Conservation (phyloP, 2,329 filamentous ascomycete species). For the Sarocladium oryzae region DNA sequence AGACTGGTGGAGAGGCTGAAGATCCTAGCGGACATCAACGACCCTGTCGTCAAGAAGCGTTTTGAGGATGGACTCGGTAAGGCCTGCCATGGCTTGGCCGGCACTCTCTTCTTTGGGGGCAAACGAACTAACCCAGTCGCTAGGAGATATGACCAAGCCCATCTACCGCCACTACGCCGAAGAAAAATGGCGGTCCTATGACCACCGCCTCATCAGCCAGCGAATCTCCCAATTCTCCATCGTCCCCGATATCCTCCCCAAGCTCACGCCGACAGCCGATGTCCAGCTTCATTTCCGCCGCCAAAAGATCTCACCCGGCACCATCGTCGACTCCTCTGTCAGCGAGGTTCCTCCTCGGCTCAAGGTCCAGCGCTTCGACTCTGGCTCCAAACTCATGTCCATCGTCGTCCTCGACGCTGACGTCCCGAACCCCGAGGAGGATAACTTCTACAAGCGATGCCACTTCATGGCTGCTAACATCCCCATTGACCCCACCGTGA, state of each 20-base stretch:
- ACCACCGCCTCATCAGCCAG: constrained; percentile 72
- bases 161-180: constrained; percentile 90
- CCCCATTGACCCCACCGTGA: constrained; percentile 44
- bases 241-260: constrained; percentile 79
- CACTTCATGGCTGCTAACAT: constrained; percentile 76
- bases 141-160: constrained; percentile 92
- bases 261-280: constrained; percentile 70
- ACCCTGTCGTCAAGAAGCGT: constrained; percentile 84
- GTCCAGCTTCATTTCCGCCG: constrained; percentile 76
- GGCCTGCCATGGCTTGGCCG: constrained; percentile 22
- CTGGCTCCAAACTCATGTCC: constrained; percentile 73
- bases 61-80: constrained; percentile 88
- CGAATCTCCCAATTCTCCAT: constrained; percentile 82
- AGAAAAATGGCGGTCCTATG: constrained; percentile 79
- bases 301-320: constrained; percentile 65
- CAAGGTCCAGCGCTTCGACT: constrained; percentile 78
- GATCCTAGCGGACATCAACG: constrained; percentile 89
- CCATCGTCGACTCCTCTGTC: constrained; percentile 66
- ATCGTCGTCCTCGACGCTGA: constrained; percentile 85
- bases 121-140: constrained; percentile 1
- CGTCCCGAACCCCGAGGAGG: constrained; percentile 69
- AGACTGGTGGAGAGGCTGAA: constrained; percentile 71
- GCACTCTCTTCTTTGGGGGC: no score
- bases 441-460: constrained; percentile 73
- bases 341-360: constrained; percentile 71